Evolutionary conservation across 2,329 filamentous ascomycete genomes (phyloP), one percentile per base, ranked within the genome.

Genomic region (Akanthomyces muscarius): DNA sequence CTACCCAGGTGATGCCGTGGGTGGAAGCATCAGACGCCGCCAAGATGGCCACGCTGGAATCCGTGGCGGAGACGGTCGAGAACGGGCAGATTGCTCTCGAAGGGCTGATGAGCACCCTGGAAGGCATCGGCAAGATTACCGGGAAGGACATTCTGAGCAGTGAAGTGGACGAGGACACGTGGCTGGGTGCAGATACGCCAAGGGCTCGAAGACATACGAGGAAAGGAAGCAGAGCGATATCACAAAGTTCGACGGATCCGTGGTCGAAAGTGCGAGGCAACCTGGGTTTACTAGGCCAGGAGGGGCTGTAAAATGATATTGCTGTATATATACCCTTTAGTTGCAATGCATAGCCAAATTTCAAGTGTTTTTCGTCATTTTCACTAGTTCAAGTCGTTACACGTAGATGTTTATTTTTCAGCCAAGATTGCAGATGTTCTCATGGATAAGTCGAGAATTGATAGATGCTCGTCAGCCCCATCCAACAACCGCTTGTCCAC

Each of bases 401-500:
- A 51, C 41, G 30, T 14, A 45, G 23, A 28, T 23, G 14, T 38
- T 66, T 67, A 77, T 67, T 74, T 75, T 48, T 80, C 80, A 48
- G 80, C 81, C 73, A 96, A 72, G 63, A 95, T 87, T 36, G 84
- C 85, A 0, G 91, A 91, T 78, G 97, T 89, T 71, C 91, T 87
- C 71, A 98, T 81, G 7, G 89, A 83, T 67, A 98, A 73, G 74
- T 99, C 94, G 38, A 99, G 78, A 64, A 98, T 89, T 1, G 91
- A 92, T 28, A 99, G 80, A 73, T 99, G 94, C 77, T 99, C 95
- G 72, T 99, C 95, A 2, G 93, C 90, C 10, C 95, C 95, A 75
- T 99, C 96, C 6, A 97, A 89, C 53, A 99, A 77, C 67, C 95
- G 85, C 81, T 98, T 98, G 73, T 99, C 95, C 33, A 94, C 83